A percentile compares a stretch with the other conserved stretches of the same genome.
Evolutionary conservation across 768 basidiomycete genomes (phyloP).

Genomic region (Lactifluus pinguis): DNA sequence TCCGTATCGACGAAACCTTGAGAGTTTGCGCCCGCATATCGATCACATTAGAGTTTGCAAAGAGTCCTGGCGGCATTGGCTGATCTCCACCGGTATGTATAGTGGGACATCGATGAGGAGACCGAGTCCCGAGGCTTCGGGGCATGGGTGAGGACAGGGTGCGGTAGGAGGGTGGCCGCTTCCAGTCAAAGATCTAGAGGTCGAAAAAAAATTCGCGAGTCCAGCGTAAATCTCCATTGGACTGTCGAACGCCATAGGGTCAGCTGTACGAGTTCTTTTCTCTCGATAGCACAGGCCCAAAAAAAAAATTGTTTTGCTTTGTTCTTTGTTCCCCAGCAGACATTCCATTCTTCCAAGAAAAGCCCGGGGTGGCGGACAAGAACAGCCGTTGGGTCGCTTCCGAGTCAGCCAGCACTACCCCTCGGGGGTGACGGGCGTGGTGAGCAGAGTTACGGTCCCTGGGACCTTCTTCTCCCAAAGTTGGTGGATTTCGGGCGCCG

Average conservation of each 20-base stretch:
- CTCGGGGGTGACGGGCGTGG: background rate
- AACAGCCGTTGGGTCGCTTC: background rate
- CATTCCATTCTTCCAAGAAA: background rate
- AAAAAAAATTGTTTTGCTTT: no score
- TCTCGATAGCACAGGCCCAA: background rate
- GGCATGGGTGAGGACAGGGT: constrained; percentile 42
- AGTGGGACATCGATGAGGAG: constrained; percentile 38
- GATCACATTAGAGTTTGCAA: constrained; percentile 28
- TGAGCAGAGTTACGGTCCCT: background rate
- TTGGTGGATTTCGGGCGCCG: background rate
- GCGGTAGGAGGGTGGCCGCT: constrained; percentile 31
- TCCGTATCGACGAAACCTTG: constrained; percentile 50
- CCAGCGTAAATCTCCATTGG: constrained; percentile 32
- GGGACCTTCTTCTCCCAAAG: background rate
- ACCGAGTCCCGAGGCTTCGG: constrained; percentile 38
- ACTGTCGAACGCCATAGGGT: background rate
- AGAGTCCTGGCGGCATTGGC: background rate
- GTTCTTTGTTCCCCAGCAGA: background rate
- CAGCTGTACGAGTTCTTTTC: background rate
- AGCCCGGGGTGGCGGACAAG: background rate
- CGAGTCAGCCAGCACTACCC: background rate
- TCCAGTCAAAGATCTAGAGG: constrained; percentile 23
- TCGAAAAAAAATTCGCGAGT: constrained; percentile 36
- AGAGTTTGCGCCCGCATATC: constrained; percentile 43
- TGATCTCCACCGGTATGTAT: constrained; percentile 9